These are phyloP conservation scores for Serendipita sp. DNA, from an alignment of 1,284 basidiomycete genomes.

Conservation along the genomic window DNA sequence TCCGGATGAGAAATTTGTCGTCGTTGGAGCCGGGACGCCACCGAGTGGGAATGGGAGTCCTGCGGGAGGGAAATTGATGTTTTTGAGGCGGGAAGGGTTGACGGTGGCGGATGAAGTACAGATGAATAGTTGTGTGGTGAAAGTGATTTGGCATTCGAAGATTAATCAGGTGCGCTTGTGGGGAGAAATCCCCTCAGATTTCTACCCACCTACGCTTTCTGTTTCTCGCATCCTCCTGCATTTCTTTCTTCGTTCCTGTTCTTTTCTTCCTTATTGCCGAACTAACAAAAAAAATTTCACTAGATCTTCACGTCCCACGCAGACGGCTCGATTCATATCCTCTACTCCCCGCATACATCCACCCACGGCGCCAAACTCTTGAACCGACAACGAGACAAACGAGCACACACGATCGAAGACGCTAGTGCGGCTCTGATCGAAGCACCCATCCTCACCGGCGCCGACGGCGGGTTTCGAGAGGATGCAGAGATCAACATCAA, in stretches of 20 bases:
- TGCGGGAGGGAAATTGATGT: conserved; percentile 55
- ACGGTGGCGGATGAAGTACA: conserved; percentile 49
- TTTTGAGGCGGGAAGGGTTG: conserved; percentile 56
- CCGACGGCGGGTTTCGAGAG: conserved; percentile 78
- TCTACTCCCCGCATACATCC: conserved; percentile 81
- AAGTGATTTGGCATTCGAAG: conserved; percentile 86
- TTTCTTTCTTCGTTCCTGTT: not conserved
- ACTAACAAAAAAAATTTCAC: not conserved
- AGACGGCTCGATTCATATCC: conserved; percentile 75
- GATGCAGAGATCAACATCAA: conserved; percentile 36
- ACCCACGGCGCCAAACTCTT: conserved; percentile 84
- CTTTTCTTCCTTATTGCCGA: too few relatives aligned
- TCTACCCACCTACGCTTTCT: not conserved
- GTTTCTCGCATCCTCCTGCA: not conserved
- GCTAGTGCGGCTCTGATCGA: conserved; percentile 71
- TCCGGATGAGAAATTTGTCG: conserved; percentile 73
- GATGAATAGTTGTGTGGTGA: conserved; percentile 69
- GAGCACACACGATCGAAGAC: conserved; percentile 65
- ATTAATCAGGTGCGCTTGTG: conserved; percentile 78
- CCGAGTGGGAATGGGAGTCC: conserved; percentile 38
- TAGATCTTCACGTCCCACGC: conserved; percentile 78
- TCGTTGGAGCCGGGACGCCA: conserved; percentile 58
- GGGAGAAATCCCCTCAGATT: not conserved
- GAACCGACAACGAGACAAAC: conserved; percentile 58
- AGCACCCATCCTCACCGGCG: conserved; percentile 72